Conservation (phyloP, 148 eudicot species). For the Fagopyrum homotropicum region DNA sequence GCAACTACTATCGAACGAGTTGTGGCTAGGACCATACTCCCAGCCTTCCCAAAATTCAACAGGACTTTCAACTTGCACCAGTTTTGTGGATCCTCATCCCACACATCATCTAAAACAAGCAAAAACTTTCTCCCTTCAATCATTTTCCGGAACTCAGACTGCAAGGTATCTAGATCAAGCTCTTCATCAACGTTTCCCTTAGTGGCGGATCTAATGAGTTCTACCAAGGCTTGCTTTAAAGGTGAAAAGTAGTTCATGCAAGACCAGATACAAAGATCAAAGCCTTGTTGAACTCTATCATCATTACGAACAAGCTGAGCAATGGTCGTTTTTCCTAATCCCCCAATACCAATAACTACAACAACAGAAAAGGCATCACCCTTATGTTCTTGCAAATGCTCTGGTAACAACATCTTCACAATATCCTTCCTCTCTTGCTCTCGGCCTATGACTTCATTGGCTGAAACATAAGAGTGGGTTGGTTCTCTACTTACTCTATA, state of each 20-base stretch:
- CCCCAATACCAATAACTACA: background rate
- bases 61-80: slow-evolving; percentile 11
- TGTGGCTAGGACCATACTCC: background rate
- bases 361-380: background rate
- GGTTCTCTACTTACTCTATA: background rate
- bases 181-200: background rate
- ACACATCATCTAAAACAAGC: slow-evolving; percentile 24
- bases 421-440: background rate
- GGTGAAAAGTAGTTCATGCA: slow-evolving; percentile 18
- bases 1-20: background rate
- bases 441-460: background rate
- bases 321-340: background rate
- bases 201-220: slow-evolving; percentile 16
- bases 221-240: slow-evolving; percentile 12
- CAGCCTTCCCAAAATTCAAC: background rate
- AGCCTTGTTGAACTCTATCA: background rate
- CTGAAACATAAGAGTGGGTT: background rate
- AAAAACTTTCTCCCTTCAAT: slow-evolving; percentile 11
- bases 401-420: background rate
- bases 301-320: slow-evolving; percentile 16
- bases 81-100: slow-evolving; percentile 21
- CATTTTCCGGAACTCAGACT: background rate
- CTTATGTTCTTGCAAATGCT: background rate
- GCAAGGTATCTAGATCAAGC: slow-evolving; percentile 3
- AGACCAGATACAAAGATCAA: slow-evolving; percentile 22